phyloP scores from a whole-genome alignment of 1,139 yeast genomes.

The Meyerozyma elateridarum region DNA sequence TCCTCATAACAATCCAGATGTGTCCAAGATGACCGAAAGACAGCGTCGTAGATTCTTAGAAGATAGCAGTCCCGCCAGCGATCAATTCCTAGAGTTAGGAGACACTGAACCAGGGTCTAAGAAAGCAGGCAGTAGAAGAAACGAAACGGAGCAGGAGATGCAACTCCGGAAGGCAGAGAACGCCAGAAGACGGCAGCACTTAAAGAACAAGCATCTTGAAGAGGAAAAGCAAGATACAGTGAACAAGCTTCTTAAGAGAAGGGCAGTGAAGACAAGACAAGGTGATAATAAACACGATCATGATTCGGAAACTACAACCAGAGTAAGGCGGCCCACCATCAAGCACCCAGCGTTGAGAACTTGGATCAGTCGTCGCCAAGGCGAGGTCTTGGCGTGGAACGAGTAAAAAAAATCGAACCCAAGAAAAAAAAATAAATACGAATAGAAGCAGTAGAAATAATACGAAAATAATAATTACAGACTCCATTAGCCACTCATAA shows the following conservation, averaged over 20 bases:
- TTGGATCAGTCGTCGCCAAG: slow-evolving; percentile 17
- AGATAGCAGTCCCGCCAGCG: slow-evolving; percentile 14
- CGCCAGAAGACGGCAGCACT: slow-evolving; percentile 83
- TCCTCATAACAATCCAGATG: slow-evolving; percentile 40
- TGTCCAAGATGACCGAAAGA: slow-evolving; percentile 57
- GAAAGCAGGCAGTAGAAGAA: slow-evolving; percentile 34
- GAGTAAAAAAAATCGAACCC: neutral
- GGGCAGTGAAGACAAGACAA: slow-evolving; percentile 66
- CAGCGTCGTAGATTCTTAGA: slow-evolving; percentile 49
- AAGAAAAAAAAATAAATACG: neutral
- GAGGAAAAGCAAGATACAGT: slow-evolving; percentile 92
- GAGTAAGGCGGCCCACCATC: slow-evolving; percentile 33
- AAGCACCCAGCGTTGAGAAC: slow-evolving; percentile 35
- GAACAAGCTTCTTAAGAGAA: slow-evolving; percentile 75
- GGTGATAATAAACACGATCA: slow-evolving; percentile 32
- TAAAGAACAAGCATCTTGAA: slow-evolving; percentile 76
- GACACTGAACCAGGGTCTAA: slow-evolving; percentile 23
- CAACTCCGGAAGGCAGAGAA: slow-evolving; percentile 80
- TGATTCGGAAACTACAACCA: slow-evolving; percentile 20
- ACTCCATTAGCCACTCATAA: no score
- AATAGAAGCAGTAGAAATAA: neutral
- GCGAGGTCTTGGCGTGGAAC: slow-evolving; percentile 2
- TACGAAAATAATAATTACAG: no score
- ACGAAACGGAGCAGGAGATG: slow-evolving; percentile 76
- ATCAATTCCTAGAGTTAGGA: slow-evolving; percentile 9